Base-by-base conservation (phyloP, 768 basidiomycete species). In the Crepidotus variabilis region DNA sequence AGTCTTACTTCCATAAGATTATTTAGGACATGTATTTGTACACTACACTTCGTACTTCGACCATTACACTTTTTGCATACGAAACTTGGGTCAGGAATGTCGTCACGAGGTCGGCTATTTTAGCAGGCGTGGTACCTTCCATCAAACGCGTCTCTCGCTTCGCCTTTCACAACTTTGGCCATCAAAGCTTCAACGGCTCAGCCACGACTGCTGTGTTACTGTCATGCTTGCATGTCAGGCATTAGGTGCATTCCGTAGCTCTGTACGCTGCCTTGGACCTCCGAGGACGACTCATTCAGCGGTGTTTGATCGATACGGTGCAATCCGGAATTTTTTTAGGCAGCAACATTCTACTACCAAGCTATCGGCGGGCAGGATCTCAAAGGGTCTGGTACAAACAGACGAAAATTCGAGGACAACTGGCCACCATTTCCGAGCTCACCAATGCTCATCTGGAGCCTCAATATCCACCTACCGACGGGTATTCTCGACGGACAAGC, bases 1-100 rank as follows among this genome's bases (percentile, higher is more conserved):
- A 32, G 45, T 56, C 21, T 10, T 56, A 50, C 50, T 56, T 10
- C 55, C 55, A 50, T 47, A 51, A 36, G 50, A 35, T 43, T 43
- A 43, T 43, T 20, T 16, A 16, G 18, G 14, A 43, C 49, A 56
- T 21, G 28, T 50, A 55, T 22, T 51, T 28, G 45, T 33, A 34
- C 7, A n/a, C 36, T 39, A 16, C 33, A 13, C 32, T 55, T 35
- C 36, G 48, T 18, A 47, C 34, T 48, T 36, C 32, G 10, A 21
- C 14, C 45, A 18, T 20, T 28, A 14, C n/a, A 28, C 39, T 24
- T 10, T 8, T 33, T 2, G 14, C 13, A 43, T 33, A 28, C 43
- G n/a, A 9, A 23, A 5, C 28, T 14, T 5, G 5, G 13, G 14
- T 11, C 39, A 11, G 39, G 13, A 43, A 43, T 16, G 39, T 43